These are phyloP conservation scores for Sporothrix brasiliensis DNA, from an alignment of 2,329 filamentous ascomycete species.

Conservation along the genomic window DNA sequence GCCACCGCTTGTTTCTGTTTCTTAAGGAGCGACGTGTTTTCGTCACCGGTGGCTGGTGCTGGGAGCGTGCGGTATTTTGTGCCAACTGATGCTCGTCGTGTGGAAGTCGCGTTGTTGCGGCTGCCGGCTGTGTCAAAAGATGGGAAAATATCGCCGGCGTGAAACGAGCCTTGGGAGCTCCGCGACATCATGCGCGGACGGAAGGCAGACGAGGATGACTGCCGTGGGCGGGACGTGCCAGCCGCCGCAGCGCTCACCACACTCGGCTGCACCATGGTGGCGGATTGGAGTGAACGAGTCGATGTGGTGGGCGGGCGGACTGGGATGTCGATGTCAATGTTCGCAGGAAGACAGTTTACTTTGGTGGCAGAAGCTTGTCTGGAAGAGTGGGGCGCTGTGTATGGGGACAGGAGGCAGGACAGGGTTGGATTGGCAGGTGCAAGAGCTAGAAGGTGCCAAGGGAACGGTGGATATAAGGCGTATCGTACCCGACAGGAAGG, in stretches of 20 bases:
- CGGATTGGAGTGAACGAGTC: neutral
- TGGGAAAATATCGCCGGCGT: slow-evolving; percentile 56
- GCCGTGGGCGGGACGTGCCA: slow-evolving; percentile 22
- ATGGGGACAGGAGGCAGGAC: neutral
- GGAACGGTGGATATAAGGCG: neutral
- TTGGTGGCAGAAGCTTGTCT: neutral
- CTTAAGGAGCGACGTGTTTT: slow-evolving; percentile 52
- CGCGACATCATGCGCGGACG: slow-evolving; percentile 39
- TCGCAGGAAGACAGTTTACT: neutral
- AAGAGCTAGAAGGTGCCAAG: slow-evolving; percentile 5
- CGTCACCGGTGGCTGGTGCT: slow-evolving; percentile 64
- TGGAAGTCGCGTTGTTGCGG: slow-evolving; percentile 1
- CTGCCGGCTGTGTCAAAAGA: slow-evolving; percentile 36
- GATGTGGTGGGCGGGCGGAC: neutral
- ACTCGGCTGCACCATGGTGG: slow-evolving; percentile 36
- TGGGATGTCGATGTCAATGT: neutral
- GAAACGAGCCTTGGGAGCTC: slow-evolving; percentile 51
- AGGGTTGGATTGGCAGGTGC: slow-evolving; percentile 3
- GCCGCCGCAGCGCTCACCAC: slow-evolving; percentile 34
- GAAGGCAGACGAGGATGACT: slow-evolving; percentile 16
- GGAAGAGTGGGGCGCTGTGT: neutral
- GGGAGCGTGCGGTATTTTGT: slow-evolving; percentile 79
- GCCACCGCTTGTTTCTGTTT: slow-evolving; percentile 35
- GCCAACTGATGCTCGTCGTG: slow-evolving; percentile 49
- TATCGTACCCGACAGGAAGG: slow-evolving; percentile 4